Conservation (phyloP, 768 basidiomycete genomes). For the Suillus placidus region DNA sequence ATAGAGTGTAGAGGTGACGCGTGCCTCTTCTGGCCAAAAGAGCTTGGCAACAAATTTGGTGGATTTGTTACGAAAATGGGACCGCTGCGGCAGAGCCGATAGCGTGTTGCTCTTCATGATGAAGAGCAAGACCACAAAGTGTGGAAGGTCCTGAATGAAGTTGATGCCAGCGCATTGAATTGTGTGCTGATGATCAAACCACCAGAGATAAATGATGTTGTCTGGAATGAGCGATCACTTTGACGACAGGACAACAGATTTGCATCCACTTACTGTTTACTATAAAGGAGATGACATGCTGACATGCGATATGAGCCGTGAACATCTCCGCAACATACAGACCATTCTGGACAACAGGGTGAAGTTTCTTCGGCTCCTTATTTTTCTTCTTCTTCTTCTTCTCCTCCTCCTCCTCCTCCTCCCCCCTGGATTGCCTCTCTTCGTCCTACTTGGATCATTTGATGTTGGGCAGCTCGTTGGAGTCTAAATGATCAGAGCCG, state of each 20-base stretch:
- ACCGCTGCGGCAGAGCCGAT: not conserved
- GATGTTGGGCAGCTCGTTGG: not conserved
- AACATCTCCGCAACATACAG: constrained; percentile 1
- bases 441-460: not conserved
- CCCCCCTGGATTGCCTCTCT: not conserved
- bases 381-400: not conserved
- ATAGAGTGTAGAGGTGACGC: no score
- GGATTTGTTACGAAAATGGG: not conserved
- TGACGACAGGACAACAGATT: not conserved
- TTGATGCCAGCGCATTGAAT: constrained; percentile 9
- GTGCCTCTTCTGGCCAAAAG: constrained; percentile 7
- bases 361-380: not conserved
- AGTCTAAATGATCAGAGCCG: not conserved
- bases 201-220: constrained; percentile 1
- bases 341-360: not conserved
- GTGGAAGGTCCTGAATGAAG: constrained; percentile 8
- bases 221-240: not conserved
- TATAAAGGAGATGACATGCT: not conserved
- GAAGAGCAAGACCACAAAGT: constrained; percentile 6
- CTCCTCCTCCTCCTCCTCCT: constrained; percentile 9
- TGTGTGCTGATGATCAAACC: constrained; percentile 1
- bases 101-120: not conserved
- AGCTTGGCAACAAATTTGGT: not conserved
- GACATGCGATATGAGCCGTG: no score
- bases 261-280: not conserved